These are phyloP conservation scores for Penicillium atrosanguineum DNA, from an alignment of 495 filamentous ascomycete species.

Conservation along the genomic window DNA sequence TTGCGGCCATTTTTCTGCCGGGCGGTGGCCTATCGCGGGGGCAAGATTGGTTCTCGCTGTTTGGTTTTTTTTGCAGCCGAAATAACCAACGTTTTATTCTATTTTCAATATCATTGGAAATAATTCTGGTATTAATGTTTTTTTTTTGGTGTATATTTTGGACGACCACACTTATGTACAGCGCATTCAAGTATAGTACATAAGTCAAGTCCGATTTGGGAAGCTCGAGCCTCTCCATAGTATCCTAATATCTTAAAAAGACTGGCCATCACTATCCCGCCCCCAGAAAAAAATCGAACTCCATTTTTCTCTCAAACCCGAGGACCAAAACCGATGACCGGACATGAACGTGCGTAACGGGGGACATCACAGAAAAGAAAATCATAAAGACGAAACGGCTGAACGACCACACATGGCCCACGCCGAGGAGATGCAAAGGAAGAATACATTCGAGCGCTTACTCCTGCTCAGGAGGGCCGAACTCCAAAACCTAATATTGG, in stretches of 20 bases:
- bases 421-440: slow-evolving; percentile 24
- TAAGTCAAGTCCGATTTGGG: slow-evolving; percentile 11
- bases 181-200: slow-evolving; percentile 30
- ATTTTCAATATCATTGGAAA: background rate
- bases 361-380: slow-evolving; percentile 14
- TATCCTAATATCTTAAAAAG: slow-evolving; percentile 8
- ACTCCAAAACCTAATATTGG: slow-evolving; percentile 30
- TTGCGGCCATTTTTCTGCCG: slow-evolving; percentile 35
- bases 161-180: slow-evolving; percentile 19
- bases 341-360: slow-evolving; percentile 25
- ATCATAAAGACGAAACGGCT: slow-evolving; percentile 7
- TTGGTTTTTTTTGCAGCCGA: slow-evolving; percentile 12
- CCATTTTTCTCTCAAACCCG: slow-evolving; percentile 25
- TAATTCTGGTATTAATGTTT: background rate
- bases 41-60: slow-evolving; percentile 16
- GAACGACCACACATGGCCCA: slow-evolving; percentile 16
- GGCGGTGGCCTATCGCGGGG: slow-evolving; percentile 37
- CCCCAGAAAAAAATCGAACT: slow-evolving; percentile 22
- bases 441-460: slow-evolving; percentile 1
- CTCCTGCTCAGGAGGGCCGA: slow-evolving; percentile 24
- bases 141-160: background rate
- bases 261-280: slow-evolving; percentile 20
- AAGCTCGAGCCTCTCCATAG: slow-evolving; percentile 14
- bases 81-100: background rate
- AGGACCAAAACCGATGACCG: slow-evolving; percentile 26